These are phyloP conservation scores for Magnusiomyces ingens DNA, from an alignment of 1,139 yeast species.

Conservation along the genomic window DNA sequence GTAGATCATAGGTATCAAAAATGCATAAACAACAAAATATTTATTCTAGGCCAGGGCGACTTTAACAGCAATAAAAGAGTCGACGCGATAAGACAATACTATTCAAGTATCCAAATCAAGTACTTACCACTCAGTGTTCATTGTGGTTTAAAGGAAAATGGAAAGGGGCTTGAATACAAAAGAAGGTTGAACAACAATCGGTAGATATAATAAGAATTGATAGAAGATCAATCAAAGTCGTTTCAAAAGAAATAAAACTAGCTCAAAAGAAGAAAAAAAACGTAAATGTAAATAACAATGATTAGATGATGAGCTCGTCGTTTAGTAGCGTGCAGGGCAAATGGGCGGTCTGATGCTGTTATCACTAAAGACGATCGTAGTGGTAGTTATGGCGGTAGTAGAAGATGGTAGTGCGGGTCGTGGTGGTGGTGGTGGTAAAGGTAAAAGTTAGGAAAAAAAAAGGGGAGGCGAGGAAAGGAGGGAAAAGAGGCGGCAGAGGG, in stretches of 20 bases:
- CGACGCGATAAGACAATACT: not conserved
- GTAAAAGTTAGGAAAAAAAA: not conserved
- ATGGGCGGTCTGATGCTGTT: not conserved
- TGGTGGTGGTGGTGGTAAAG: not conserved
- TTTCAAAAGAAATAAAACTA: not conserved
- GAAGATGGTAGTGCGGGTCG: not conserved
- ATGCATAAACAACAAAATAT: no score
- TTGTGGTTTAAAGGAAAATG: not conserved
- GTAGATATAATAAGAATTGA: not conserved
- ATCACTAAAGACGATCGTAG: no score
- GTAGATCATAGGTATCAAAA: no score
- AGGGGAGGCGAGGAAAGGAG: not conserved
- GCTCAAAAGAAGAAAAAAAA: not conserved
- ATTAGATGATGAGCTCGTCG: not conserved
- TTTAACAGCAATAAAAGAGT: not conserved
- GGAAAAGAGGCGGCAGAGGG: not conserved
- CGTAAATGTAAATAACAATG: not conserved
- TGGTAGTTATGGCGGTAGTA: not conserved
- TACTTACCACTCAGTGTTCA: constrained; percentile 13
- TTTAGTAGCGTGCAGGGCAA: not conserved
- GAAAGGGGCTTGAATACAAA: not conserved
- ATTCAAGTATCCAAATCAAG: not conserved
- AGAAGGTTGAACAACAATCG: not conserved
- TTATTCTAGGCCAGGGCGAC: no score
- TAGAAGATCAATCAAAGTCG: not conserved